Evolutionary conservation across 768 basidiomycete species (phyloP).

Genomic region (Leccinum aurantiacum): DNA sequence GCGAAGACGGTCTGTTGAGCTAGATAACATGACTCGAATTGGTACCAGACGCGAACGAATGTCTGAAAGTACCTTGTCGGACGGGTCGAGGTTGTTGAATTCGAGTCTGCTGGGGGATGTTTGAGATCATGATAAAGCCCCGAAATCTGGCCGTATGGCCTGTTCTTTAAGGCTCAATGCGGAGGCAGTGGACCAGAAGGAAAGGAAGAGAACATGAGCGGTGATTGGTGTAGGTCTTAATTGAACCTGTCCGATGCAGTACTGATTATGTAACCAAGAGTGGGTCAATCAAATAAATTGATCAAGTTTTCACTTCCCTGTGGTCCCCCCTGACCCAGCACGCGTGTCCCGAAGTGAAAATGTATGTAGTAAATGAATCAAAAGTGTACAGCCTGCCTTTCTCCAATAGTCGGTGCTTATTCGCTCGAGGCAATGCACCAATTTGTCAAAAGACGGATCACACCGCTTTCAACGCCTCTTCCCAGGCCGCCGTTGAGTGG

Average conservation of each 20-base stretch:
- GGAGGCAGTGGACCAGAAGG: slow-evolving; percentile 25
- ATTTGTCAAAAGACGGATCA: slow-evolving; percentile 4
- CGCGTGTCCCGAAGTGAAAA: slow-evolving; percentile 6
- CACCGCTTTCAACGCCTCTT: background rate
- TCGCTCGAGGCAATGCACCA: slow-evolving; percentile 4
- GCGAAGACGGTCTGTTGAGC: slow-evolving; percentile 45
- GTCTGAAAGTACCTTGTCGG: slow-evolving; percentile 21
- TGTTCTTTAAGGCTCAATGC: slow-evolving; percentile 28
- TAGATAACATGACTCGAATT: slow-evolving; percentile 11
- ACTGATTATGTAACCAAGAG: slow-evolving; percentile 22
- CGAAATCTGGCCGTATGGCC: slow-evolving; percentile 24
- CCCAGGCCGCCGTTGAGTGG: background rate
- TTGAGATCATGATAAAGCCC: slow-evolving; percentile 25
- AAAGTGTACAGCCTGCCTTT: slow-evolving; percentile 12
- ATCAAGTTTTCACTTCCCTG: background rate
- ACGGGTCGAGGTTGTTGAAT: slow-evolving; percentile 14
- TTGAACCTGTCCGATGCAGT: slow-evolving; percentile 25
- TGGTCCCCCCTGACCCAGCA: slow-evolving; percentile 26
- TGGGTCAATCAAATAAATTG: slow-evolving; percentile 14
- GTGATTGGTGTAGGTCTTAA: slow-evolving; percentile 16
- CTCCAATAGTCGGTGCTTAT: background rate
- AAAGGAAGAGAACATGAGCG: slow-evolving; percentile 24
- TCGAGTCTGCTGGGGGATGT: slow-evolving; percentile 22
- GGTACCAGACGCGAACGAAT: slow-evolving; percentile 7
- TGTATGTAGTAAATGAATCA: background rate